Evolutionary conservation across 768 basidiomycete species (phyloP).

Genomic region (Boletellus ananas): DNA sequence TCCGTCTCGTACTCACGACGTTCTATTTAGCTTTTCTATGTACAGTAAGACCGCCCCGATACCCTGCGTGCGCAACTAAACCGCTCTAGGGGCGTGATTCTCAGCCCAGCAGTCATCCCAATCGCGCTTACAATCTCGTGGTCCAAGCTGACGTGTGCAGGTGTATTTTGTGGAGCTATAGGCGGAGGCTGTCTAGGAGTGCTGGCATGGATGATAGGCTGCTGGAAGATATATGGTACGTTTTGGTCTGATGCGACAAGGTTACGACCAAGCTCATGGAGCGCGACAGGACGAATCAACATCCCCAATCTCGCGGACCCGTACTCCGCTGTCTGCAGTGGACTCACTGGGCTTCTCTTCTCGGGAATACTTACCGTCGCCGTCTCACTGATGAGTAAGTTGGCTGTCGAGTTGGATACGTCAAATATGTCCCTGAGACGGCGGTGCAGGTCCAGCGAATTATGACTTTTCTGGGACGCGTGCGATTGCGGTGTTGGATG

Average conservation of each 20-base stretch:
- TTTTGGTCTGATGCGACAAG: neutral
- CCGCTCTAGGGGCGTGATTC: conserved; percentile 41
- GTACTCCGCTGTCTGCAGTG: conserved; percentile 39
- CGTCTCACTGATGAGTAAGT: conserved; percentile 35
- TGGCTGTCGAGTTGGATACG: neutral
- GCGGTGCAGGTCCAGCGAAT: conserved; percentile 29
- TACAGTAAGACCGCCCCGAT: conserved; percentile 32
- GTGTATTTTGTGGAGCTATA: conserved; percentile 39
- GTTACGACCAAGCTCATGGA: neutral
- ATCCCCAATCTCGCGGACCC: conserved; percentile 36
- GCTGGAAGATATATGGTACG: conserved; percentile 46
- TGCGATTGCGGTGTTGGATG: conserved; percentile 32
- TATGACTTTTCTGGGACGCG: conserved; percentile 39
- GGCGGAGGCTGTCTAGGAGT: conserved; percentile 41
- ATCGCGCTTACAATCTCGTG: conserved; percentile 46
- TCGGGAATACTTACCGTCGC: conserved; percentile 36
- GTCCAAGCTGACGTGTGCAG: conserved; percentile 41
- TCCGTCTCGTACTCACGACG: conserved; percentile 1
- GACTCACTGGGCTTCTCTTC: conserved; percentile 35
- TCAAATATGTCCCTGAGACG: neutral
- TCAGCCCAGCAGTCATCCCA: conserved; percentile 49
- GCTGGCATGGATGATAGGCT: conserved; percentile 50
- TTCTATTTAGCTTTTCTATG: conserved; percentile 37
- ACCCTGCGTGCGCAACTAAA: neutral
- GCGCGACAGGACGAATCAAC: conserved; percentile 31